A percentile compares a stretch with the other conserved stretches of the same genome.
Conservation (phyloP, 1,139 yeast species). For the Spathaspora sp. region DNA sequence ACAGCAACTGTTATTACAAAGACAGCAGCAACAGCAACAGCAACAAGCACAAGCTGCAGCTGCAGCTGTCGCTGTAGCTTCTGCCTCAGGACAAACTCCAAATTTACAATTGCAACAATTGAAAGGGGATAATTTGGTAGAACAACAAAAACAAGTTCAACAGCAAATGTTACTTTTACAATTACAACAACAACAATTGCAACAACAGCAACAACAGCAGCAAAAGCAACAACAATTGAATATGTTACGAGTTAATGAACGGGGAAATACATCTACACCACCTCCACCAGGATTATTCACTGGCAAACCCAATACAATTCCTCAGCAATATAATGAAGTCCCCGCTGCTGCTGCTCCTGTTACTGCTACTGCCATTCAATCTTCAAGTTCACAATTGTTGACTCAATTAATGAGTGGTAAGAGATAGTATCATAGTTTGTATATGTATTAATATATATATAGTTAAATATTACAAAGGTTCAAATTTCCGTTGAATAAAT, state of each 20-base stretch:
- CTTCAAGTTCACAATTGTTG: conserved; percentile 63
- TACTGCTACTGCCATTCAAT: conserved; percentile 24
- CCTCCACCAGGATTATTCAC: conserved; percentile 47
- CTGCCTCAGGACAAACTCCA: conserved; percentile 18
- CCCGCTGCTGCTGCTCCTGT: not conserved
- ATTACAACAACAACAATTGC: conserved; percentile 16
- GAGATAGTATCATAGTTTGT: conserved; percentile 27
- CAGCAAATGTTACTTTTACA: conserved; percentile 18
- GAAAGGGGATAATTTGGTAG: conserved; percentile 12
- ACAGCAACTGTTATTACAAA: conserved; percentile 37
- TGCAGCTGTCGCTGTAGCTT: conserved; percentile 15
- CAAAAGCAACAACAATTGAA: conserved; percentile 29
- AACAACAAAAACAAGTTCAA: conserved; percentile 17
- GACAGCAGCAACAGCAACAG: conserved; percentile 28
- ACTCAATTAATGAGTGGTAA: conserved; percentile 73
- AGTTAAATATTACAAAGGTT: conserved; percentile 6
- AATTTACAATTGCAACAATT: conserved; percentile 16
- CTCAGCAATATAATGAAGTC: conserved; percentile 7
- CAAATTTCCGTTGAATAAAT: not conserved
- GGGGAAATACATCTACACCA: conserved; percentile 38
- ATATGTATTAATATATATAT: not conserved
- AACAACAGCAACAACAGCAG: conserved; percentile 16
- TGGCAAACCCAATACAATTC: conserved; percentile 16
- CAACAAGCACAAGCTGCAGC: conserved; percentile 19
- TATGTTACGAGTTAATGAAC: conserved; percentile 32